Conservation (phyloP, 805 yeast genomes). For the Cyberlindnera xishuangbannaensis region DNA sequence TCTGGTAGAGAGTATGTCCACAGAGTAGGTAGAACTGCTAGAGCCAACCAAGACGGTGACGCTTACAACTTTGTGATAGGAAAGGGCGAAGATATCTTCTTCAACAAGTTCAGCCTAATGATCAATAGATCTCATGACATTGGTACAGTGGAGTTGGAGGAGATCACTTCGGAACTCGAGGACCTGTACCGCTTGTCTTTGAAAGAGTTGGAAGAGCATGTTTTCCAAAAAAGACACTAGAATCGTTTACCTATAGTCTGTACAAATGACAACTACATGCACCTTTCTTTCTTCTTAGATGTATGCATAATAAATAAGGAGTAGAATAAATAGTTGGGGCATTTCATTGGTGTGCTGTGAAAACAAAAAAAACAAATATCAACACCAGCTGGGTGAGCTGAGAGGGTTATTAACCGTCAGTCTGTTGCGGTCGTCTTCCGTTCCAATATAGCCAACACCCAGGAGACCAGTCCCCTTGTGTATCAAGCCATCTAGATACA, state of each 20-base stretch:
- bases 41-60: constrained; percentile 77
- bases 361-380: too few relatives aligned
- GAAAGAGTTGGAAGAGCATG: constrained; percentile 38
- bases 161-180: constrained; percentile 18
- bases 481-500: background rate
- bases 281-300: background rate
- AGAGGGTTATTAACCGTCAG: too few relatives aligned
- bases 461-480: too few relatives aligned
- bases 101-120: constrained; percentile 48
- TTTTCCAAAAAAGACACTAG: constrained; percentile 16
- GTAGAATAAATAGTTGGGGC: constrained; percentile 7
- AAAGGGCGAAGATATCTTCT: constrained; percentile 63
- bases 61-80: constrained; percentile 75
- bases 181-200: constrained; percentile 41
- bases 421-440: too few relatives aligned
- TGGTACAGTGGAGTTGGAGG: constrained; percentile 27
- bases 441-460: too few relatives aligned
- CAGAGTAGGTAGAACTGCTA: constrained; percentile 94
- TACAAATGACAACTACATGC: too few relatives aligned
- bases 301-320: constrained; percentile 8
- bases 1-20: constrained; percentile 92
- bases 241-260: too few relatives aligned
- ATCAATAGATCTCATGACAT: constrained; percentile 45
- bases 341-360: too few relatives aligned
- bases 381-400: too few relatives aligned